These are phyloP conservation scores for Ambispora gerdemannii DNA, from an alignment of 192 early-diverging fungal genomes.

Conservation along the genomic window DNA sequence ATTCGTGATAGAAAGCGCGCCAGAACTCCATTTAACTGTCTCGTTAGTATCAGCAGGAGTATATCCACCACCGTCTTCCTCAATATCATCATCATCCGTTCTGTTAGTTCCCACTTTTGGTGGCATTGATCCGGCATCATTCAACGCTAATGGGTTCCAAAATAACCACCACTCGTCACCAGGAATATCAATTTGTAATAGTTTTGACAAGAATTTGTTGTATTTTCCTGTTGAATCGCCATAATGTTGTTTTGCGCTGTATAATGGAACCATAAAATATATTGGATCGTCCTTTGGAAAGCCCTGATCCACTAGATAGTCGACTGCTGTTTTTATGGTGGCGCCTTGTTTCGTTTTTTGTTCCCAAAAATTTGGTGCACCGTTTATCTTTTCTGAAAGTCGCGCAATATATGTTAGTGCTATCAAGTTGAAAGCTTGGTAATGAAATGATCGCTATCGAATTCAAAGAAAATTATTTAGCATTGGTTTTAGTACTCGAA, in stretches of 20 bases:
- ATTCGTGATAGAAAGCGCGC: too few species aligned
- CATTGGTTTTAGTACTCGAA: too few species aligned
- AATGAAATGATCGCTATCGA: conserved; percentile 17
- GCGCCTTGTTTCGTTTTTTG: background rate
- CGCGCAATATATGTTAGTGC: conserved; percentile 19
- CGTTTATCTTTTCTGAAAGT: background rate
- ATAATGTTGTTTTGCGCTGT: background rate
- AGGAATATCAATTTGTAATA: background rate
- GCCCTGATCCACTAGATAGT: background rate
- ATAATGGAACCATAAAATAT: background rate
- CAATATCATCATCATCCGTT: background rate
- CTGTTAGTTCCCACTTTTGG: background rate
- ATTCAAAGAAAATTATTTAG: background rate
- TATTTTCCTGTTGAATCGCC: background rate
- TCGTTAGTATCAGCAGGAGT: background rate
- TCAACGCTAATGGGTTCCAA: background rate
- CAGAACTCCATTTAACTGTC: background rate
- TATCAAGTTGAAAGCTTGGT: conserved; percentile 38
- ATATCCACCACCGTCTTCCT: background rate
- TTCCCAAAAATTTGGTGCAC: background rate
- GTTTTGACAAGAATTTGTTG: background rate
- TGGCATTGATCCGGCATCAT: background rate
- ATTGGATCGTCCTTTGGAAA: background rate
- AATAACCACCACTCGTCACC: background rate
- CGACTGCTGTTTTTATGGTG: conserved; percentile 11